Evolutionary conservation across 2,329 filamentous ascomycete genomes (phyloP), one percentile per base, ranked within the genome.

Genomic region (Lecanicillium sp.): DNA sequence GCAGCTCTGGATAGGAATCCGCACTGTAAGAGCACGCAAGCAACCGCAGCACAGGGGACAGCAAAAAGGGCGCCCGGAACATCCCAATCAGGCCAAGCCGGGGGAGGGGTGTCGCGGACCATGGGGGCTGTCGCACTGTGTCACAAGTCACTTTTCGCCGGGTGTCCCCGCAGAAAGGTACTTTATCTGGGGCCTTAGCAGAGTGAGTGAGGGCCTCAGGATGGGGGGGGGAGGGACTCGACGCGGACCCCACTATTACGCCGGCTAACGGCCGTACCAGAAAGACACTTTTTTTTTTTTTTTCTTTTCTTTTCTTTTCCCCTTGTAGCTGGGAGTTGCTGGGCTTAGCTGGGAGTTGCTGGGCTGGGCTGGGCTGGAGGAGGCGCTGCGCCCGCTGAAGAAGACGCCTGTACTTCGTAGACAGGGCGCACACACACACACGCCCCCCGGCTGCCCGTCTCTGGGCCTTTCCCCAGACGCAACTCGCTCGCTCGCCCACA

Each of bases 191-290:
- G 39, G n/a, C n/a, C n/a, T n/a, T n/a, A n/a, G n/a, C n/a, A n/a
- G n/a, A n/a, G n/a, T n/a, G n/a, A n/a, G n/a, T n/a, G n/a, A n/a
- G n/a, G n/a, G n/a, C n/a, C 35, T 38, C 35, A 29, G 26, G 26
- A 29, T 12, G 7, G 7, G 26, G 7, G 26, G 21, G n/a, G 17
- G 27, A 15, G 23, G 30, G 21, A 7, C 17, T 36, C 38, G 45
- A 37, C 38, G 32, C 51, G 58, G n/a, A 61, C 72, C 69, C 74
- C 74, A 78, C 75, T 74, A 75, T 78, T 77, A 70, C 65, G 72
- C 75, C 75, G 75, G 73, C 67, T 64, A 77, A 75, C 63, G 71
- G 74, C 75, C 75, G 74, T 67, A 62, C 64, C 59, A 64, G 62
- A 64, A 63, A 65, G 65, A 64, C 66, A 66, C 59, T 55, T 54